Evolutionary conservation across 306 rosid genomes (phyloP).

Genomic region (cucumber (Cucumis sativus)): Cucumber_9930_V3 NC_026655.2:7618001-7618500

Average conservation of each 20-base stretch:
- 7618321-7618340: conserved; percentile 41
- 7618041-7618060: background rate
- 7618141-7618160: background rate
- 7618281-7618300: conserved; percentile 38
- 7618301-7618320: conserved; percentile 78
- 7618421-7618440: background rate
- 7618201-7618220: conserved; percentile 2
- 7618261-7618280: conserved; percentile 41
- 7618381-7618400: conserved; percentile 61
- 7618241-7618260: conserved; percentile 46
- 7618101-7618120: background rate
- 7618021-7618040: background rate
- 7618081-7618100: background rate
- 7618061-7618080: background rate
- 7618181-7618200: background rate
- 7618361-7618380: conserved; percentile 54
- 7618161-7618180: background rate
- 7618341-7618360: conserved; percentile 46
- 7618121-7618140: background rate
- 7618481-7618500: conserved; percentile 45
- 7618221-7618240: conserved; percentile 18
- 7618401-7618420: conserved; percentile 38
- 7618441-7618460: background rate
- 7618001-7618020: background rate
- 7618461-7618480: background rate